These are phyloP conservation scores for Niveomyces coronatus DNA, from an alignment of 2,329 filamentous ascomycete genomes.

Conservation along the genomic window DNA sequence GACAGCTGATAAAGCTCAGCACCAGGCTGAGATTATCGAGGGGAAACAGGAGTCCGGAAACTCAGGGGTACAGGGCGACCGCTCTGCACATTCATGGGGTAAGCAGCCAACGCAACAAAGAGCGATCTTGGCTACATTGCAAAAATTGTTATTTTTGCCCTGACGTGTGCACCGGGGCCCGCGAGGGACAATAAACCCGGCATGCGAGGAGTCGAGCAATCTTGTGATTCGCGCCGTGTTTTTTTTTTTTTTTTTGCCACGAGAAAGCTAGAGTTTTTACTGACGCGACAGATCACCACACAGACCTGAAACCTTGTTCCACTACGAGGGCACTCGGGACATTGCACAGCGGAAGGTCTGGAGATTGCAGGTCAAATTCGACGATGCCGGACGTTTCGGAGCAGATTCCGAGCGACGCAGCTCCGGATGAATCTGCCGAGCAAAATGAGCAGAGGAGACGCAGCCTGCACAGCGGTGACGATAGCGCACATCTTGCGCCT, in stretches of 20 bases:
- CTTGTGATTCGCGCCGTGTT: conserved; percentile 16
- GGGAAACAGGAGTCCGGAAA: conserved; percentile 3
- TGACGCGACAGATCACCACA: conserved; percentile 46
- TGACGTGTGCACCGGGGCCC: too few relatives aligned
- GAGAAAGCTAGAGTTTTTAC: conserved; percentile 44
- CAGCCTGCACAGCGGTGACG: conserved; percentile 43
- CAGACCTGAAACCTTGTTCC: conserved; percentile 46
- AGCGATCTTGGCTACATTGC: too few relatives aligned
- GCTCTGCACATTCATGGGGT: conserved; percentile 5
- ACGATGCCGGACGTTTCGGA: conserved; percentile 49
- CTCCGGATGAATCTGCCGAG: conserved; percentile 39
- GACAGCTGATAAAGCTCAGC: conserved; percentile 11
- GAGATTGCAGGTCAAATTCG: conserved; percentile 40
- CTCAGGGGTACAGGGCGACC: not conserved
- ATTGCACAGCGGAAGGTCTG: conserved; percentile 47
- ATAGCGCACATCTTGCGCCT: conserved; percentile 44
- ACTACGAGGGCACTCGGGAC: conserved; percentile 52
- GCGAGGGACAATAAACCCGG: too few relatives aligned
- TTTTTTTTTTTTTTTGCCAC: conserved; percentile 22
- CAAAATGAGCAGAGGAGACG: conserved; percentile 45
- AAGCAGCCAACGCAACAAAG: conserved; percentile 9
- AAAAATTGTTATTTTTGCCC: too few relatives aligned
- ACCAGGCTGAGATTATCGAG: conserved; percentile 10
- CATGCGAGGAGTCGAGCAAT: too few relatives aligned
- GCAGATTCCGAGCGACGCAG: conserved; percentile 44